A percentile compares a stretch with the other conserved stretches of the same genome.
phyloP scores from a whole-genome alignment of 331 rosid species.

The Malus hybrid region DNA sequence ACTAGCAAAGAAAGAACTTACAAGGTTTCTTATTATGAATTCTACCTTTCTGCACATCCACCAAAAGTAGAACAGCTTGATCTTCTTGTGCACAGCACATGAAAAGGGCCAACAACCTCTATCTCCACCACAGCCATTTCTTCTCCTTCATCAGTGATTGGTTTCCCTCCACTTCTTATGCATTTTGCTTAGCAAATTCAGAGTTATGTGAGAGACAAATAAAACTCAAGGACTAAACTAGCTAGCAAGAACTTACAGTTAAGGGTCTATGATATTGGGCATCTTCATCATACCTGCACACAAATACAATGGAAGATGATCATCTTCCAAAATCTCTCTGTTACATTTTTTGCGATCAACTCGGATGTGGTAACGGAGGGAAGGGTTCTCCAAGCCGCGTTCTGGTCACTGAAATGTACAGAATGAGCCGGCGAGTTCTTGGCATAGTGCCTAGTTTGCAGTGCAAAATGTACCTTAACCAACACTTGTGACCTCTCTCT shows the following conservation, averaged over 20 bases:
- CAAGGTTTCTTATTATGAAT: too few relatives aligned
- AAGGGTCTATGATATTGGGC: neutral
- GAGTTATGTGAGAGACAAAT: neutral
- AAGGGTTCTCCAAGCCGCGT: slow-evolving; percentile 3
- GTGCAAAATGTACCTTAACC: neutral
- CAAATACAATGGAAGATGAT: neutral
- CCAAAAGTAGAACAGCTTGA: slow-evolving; percentile 1
- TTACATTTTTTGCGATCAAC: neutral
- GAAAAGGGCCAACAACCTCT: neutral
- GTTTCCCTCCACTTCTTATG: neutral
- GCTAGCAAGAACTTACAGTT: neutral
- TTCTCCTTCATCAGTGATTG: neutral
- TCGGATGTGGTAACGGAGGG: slow-evolving; percentile 3
- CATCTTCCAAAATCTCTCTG: neutral
- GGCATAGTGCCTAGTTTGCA: neutral
- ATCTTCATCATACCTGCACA: neutral
- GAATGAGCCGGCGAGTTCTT: neutral
- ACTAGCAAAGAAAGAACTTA: neutral
- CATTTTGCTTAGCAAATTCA: neutral
- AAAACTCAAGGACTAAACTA: neutral
- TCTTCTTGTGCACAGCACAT: neutral
- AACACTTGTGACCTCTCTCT: neutral
- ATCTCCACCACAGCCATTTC: slow-evolving; percentile 4
- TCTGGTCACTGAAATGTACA: neutral
- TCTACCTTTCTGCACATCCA: slow-evolving; percentile 11